Evolutionary conservation across 2,329 filamentous ascomycete genomes (phyloP).

Genomic region (Aureobasidium pullulans): DNA sequence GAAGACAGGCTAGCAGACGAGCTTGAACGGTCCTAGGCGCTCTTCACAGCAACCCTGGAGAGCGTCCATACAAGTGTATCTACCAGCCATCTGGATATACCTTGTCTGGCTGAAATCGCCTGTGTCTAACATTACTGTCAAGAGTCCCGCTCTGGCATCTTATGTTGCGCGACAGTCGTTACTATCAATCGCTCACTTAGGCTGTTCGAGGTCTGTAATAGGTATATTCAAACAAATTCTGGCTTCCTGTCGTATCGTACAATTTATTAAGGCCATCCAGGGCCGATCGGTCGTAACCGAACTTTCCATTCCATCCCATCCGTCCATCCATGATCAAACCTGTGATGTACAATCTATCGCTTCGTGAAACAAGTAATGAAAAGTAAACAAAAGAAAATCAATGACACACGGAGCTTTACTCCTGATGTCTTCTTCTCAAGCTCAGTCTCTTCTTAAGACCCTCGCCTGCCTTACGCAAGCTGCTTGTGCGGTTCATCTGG

Average conservation of each 20-base stretch:
- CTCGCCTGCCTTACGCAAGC: constrained; percentile 26
- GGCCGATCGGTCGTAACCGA: neutral
- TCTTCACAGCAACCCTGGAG: no score
- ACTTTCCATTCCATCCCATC: neutral
- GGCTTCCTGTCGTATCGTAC: constrained; percentile 5
- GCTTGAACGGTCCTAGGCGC: no score
- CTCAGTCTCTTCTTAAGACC: constrained; percentile 42
- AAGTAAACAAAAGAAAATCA: neutral
- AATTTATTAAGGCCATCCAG: neutral
- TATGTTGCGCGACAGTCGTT: no score
- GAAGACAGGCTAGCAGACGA: no score
- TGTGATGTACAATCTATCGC: constrained; percentile 5
- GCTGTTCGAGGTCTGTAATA: neutral
- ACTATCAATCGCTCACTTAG: no score
- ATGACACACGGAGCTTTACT: neutral
- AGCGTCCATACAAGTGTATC: no score
- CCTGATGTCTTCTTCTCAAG: constrained; percentile 28
- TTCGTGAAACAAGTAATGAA: neutral
- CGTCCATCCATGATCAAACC: neutral
- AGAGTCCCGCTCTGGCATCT: no score
- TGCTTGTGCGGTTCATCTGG: constrained; percentile 27
- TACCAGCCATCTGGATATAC: no score
- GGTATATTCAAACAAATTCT: neutral
- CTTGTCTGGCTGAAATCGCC: no score
- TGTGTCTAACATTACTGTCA: no score